These are phyloP conservation scores for Penicillium chermesinum DNA, from an alignment of 495 filamentous ascomycete genomes.

Conservation along the genomic window DNA sequence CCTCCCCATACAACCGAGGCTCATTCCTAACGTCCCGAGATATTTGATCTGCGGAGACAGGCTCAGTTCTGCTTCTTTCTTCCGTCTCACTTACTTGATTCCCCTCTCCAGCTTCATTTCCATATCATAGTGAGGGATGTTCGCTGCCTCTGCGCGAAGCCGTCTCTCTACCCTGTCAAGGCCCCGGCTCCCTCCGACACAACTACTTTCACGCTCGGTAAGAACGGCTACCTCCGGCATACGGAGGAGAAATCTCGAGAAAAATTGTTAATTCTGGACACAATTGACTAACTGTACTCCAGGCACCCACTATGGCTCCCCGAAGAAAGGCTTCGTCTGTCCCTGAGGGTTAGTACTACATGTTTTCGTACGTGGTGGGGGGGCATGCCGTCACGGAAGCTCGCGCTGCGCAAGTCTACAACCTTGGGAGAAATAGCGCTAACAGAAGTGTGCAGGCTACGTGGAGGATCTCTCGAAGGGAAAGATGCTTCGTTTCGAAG, in stretches of 20 bases:
- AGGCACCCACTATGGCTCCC: constrained; percentile 42
- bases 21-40: background rate
- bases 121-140: constrained; percentile 35
- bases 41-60: constrained; percentile 4
- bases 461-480: constrained; percentile 87
- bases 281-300: constrained; percentile 7
- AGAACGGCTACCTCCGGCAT: constrained; percentile 15
- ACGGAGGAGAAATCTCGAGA: background rate
- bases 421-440: background rate
- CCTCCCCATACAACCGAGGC: constrained; percentile 12
- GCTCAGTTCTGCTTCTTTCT: background rate
- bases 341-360: constrained; percentile 42
- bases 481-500: constrained; percentile 91
- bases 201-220: constrained; percentile 40
- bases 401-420: background rate
- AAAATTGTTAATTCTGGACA: no score
- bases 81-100: background rate
- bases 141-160: constrained; percentile 44
- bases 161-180: constrained; percentile 41
- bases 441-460: constrained; percentile 58
- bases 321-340: constrained; percentile 43
- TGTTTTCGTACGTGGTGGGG: constrained; percentile 6
- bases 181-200: constrained; percentile 37
- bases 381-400: constrained; percentile 1
- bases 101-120: background rate